Evolutionary conservation across 1,284 basidiomycete genomes (phyloP).

Genomic region (Ceratobasidium sp.): DNA sequence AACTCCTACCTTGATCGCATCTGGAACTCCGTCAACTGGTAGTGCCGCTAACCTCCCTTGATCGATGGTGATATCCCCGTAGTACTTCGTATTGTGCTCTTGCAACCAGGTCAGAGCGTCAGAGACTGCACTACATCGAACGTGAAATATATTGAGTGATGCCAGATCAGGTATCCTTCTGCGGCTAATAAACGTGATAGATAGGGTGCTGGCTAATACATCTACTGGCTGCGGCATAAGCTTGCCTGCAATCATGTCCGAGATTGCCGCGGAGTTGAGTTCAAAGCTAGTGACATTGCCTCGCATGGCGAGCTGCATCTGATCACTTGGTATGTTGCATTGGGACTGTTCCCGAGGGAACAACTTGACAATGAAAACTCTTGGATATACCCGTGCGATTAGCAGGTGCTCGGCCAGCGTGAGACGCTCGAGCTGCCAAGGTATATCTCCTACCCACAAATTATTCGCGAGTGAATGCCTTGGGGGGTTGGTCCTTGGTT

Average conservation of each 20-base stretch:
- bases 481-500: conserved; percentile 42
- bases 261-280: conserved; percentile 51
- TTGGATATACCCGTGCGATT: conserved; percentile 51
- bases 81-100: conserved; percentile 38
- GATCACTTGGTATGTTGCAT: conserved; percentile 45
- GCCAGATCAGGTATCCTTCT: conserved; percentile 51
- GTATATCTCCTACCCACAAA: conserved; percentile 56
- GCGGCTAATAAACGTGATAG: conserved; percentile 55
- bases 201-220: conserved; percentile 54
- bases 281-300: conserved; percentile 56
- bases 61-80: conserved; percentile 16
- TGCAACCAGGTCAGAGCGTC: conserved; percentile 49
- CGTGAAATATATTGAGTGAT: conserved; percentile 51
- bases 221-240: conserved; percentile 54
- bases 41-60: conserved; percentile 2
- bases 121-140: conserved; percentile 50
- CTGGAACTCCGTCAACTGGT: conserved; percentile 43
- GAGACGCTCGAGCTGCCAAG: conserved; percentile 50
- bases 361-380: conserved; percentile 55
- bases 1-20: conserved; percentile 24
- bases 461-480: conserved; percentile 54
- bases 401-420: conserved; percentile 54
- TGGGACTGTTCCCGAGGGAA: conserved; percentile 51
- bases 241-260: conserved; percentile 53
- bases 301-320: conserved; percentile 52